Percentiles rank a stretch among this genome's conserved stretches.
Conservation (phyloP, 2,329 filamentous ascomycete genomes). For the Trichoderma sp. region DNA sequence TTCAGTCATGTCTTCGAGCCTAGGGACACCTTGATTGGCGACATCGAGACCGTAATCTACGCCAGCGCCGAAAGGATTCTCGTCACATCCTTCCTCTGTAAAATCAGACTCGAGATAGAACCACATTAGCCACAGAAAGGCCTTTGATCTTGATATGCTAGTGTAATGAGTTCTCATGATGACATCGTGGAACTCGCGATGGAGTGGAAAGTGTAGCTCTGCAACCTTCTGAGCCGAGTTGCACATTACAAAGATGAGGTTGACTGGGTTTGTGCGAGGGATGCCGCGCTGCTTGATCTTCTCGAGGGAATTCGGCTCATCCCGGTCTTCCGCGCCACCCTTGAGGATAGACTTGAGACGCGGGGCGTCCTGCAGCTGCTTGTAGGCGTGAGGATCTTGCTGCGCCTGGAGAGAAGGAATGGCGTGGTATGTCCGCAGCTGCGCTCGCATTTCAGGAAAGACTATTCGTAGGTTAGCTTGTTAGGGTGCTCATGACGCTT, state of each 20-base stretch:
- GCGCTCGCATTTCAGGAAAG: constrained; percentile 98
- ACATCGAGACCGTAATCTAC: constrained; percentile 63
- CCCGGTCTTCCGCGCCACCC: constrained; percentile 84
- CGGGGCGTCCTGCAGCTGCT: constrained; percentile 94
- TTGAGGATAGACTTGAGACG: constrained; percentile 96
- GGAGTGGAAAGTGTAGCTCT: constrained; percentile 82
- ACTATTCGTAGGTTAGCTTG: constrained; percentile 51
- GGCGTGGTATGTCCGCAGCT: constrained; percentile 94
- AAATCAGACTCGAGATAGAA: constrained; percentile 98
- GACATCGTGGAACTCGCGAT: constrained; percentile 90
- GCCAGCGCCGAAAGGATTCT: constrained; percentile 82
- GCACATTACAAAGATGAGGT: constrained; percentile 92
- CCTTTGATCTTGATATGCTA: constrained; percentile 76
- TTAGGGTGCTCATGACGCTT: not conserved
- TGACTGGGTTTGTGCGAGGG: constrained; percentile 89
- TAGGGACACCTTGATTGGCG: constrained; percentile 66
- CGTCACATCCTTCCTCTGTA: constrained; percentile 77
- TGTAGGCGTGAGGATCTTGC: constrained; percentile 94
- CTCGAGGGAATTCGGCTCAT: constrained; percentile 79
- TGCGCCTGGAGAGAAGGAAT: constrained; percentile 94
- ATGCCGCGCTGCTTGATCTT: constrained; percentile 67
- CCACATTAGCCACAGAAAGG: constrained; percentile 98
- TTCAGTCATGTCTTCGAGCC: constrained; percentile 60
- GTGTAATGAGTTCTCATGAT: constrained; percentile 86
- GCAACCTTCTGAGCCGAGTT: constrained; percentile 88